phyloP scores from a whole-genome alignment of 177 flowering plant species.

The Vitis hybrid region DNA sequence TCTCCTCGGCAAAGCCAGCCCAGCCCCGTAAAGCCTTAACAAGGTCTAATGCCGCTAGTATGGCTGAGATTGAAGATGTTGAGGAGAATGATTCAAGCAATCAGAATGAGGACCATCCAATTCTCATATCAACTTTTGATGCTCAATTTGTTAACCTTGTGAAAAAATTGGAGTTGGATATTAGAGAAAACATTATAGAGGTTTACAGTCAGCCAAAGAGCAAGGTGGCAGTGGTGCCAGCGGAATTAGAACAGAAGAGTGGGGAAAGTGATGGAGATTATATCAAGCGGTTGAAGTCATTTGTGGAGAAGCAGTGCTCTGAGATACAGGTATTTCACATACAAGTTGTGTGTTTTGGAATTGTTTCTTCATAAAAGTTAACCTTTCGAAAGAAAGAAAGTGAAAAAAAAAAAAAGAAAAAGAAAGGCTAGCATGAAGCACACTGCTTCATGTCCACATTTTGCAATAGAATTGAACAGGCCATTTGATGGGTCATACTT shows the following conservation, averaged over 20 bases:
- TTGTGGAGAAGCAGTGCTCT: conserved; percentile 82
- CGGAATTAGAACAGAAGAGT: conserved; percentile 73
- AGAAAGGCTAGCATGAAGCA: background rate
- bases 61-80: conserved; percentile 67
- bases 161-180: conserved; percentile 58
- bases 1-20: conserved; percentile 46
- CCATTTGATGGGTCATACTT: background rate
- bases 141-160: conserved; percentile 54
- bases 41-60: conserved; percentile 75
- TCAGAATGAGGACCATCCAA: conserved; percentile 59
- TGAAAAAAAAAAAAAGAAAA: background rate
- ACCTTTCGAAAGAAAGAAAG: background rate
- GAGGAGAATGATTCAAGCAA: conserved; percentile 38
- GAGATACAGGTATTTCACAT: conserved; percentile 79
- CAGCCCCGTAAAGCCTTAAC: conserved; percentile 56
- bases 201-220: conserved; percentile 77
- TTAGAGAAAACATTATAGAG: conserved; percentile 79
- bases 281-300: conserved; percentile 64
- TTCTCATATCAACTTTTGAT: conserved; percentile 65
- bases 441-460: background rate
- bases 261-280: conserved; percentile 82
- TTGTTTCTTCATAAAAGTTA: background rate
- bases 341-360: background rate
- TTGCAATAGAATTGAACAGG: background rate
- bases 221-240: conserved; percentile 80